These are phyloP conservation scores for Ceratocystis destructans DNA, from an alignment of 2,329 filamentous ascomycete genomes.

Conservation along the genomic window DNA sequence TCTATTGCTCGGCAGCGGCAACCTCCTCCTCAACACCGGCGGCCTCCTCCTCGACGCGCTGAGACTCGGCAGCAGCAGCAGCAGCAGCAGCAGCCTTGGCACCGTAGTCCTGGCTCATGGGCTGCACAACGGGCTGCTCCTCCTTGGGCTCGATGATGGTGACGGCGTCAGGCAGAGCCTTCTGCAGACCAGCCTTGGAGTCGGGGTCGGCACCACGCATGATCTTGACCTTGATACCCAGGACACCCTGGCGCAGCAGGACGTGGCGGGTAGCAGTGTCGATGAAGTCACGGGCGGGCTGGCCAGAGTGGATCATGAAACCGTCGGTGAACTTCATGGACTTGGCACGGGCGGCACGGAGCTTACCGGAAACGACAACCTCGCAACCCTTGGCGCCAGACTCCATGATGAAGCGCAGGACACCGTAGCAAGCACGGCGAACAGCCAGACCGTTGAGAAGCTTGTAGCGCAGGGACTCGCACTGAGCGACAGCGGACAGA, in stretches of 20 bases:
- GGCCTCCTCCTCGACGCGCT: constrained; percentile 43
- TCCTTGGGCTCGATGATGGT: constrained; percentile 99
- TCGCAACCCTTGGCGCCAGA: constrained; percentile 98
- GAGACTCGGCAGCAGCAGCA: constrained; percentile 38
- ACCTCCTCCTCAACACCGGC: constrained; percentile 38
- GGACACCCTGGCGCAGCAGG: constrained; percentile 97
- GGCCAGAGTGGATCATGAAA: constrained; percentile 99
- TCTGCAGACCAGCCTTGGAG: constrained; percentile 95
- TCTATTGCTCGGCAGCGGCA: constrained; percentile 33
- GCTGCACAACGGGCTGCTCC: constrained; percentile 88
- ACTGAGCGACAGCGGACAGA: constrained; percentile 98
- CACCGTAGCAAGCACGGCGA: constrained; percentile 98
- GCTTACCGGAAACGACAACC: constrained; percentile 98
- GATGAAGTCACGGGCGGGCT: constrained; percentile 99
- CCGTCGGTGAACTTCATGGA: constrained; percentile 99
- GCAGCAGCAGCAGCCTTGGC: constrained; percentile 65
- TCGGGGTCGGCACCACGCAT: constrained; percentile 99
- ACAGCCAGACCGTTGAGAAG: constrained; percentile 98
- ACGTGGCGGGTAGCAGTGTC: constrained; percentile 98
- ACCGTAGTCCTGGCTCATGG: constrained; percentile 96
- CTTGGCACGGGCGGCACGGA: constrained; percentile 97
- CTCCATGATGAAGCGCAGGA: constrained; percentile 99
- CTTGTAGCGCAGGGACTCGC: constrained; percentile 99
- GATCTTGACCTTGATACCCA: constrained; percentile 99
- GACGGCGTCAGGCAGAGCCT: constrained; percentile 94